A percentile compares a stretch with the other conserved stretches of the same genome.
phyloP scores from a whole-genome alignment of 208 protist species.

The Leishmania guyanensis region DNA sequence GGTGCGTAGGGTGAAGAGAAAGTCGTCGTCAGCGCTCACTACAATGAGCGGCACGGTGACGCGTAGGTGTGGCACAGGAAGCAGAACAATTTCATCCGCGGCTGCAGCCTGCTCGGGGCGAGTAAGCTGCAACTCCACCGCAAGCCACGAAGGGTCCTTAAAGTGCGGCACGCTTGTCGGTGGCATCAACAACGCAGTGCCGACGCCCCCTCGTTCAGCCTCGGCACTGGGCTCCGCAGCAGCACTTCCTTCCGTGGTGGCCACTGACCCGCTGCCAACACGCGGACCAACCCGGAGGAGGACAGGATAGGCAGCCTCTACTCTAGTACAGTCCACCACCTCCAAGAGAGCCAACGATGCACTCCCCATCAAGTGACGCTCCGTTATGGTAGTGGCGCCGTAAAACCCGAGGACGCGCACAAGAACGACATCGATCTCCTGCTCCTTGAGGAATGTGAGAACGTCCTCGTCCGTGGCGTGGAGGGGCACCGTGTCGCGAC shows the following conservation, averaged over 20 bases:
- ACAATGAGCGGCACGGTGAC: constrained; percentile 40
- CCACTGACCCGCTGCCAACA: background rate
- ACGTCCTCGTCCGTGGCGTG: constrained; percentile 21
- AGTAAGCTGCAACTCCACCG: constrained; percentile 26
- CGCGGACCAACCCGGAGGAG: constrained; percentile 24
- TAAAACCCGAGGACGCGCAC: constrained; percentile 54
- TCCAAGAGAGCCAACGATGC: constrained; percentile 46
- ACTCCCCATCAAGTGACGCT: constrained; percentile 49
- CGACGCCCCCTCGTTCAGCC: background rate
- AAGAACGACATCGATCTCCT: constrained; percentile 65
- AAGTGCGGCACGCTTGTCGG: constrained; percentile 9
- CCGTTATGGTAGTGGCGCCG: constrained; percentile 41
- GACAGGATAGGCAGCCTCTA: constrained; percentile 26
- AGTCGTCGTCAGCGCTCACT: constrained; percentile 55
- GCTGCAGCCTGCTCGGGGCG: background rate
- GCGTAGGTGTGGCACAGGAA: constrained; percentile 43
- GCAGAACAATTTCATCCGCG: constrained; percentile 12
- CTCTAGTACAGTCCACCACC: constrained; percentile 60
- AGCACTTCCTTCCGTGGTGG: background rate
- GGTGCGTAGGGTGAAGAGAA: constrained; percentile 54
- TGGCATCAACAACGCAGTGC: background rate
- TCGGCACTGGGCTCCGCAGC: background rate
- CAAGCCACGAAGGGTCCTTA: constrained; percentile 26
- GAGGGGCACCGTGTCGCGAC: constrained; percentile 12
- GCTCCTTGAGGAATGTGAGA: constrained; percentile 16